A percentile compares a stretch with the other conserved stretches of the same genome.
Conservation (phyloP, 2,329 filamentous ascomycete genomes). For the Penicillium thymicola region DNA sequence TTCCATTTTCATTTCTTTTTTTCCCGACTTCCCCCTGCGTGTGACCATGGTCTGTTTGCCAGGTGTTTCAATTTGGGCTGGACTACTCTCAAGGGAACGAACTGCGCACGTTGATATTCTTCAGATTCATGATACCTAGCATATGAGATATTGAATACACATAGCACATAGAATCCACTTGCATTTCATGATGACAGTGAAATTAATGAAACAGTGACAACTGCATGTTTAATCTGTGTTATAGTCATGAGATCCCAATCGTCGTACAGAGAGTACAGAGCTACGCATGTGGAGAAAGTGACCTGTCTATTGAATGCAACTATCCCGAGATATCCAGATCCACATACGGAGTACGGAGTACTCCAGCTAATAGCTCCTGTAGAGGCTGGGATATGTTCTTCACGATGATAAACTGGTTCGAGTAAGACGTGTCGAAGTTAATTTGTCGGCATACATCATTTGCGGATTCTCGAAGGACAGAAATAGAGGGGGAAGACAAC, state of each 20-base stretch:
- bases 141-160: background rate
- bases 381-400: too few species aligned
- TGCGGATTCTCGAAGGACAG: too few species aligned
- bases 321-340: background rate
- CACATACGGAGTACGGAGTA: background rate
- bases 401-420: too few species aligned
- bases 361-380: too few species aligned
- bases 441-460: too few species aligned
- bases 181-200: background rate
- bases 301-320: background rate
- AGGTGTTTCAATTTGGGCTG: constrained; percentile 10
- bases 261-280: background rate
- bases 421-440: too few species aligned
- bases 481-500: too few species aligned
- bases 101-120: background rate
- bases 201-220: background rate
- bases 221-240: background rate
- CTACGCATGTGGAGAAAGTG: background rate
- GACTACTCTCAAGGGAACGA: background rate
- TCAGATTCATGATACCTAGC: background rate
- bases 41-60: constrained; percentile 8
- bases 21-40: background rate
- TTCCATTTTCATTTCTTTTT: background rate
- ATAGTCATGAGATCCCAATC: background rate
- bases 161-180: background rate